phyloP scores from a whole-genome alignment of 2,329 filamentous ascomycete genomes.

The Hymenoscyphus fraxineus region DNA sequence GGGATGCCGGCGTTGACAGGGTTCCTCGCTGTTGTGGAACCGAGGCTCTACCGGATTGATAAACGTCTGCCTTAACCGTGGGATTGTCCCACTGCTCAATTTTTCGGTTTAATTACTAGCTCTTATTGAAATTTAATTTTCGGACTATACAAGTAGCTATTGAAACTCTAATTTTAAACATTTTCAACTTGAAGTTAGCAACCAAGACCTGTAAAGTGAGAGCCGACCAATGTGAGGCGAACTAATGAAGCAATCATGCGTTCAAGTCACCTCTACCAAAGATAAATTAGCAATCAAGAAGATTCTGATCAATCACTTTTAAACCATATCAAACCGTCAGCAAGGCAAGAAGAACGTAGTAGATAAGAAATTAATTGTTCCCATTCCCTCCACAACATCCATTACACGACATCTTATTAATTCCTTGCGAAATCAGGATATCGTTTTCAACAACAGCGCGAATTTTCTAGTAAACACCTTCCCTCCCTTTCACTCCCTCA shows the following conservation, averaged over 20 bases:
- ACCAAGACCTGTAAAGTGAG: too few species aligned
- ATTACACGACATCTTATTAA: background rate
- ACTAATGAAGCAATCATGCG: too few species aligned
- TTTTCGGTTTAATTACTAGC: background rate
- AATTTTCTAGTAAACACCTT: background rate
- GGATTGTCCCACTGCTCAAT: background rate
- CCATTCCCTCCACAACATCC: background rate
- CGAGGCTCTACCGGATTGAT: background rate
- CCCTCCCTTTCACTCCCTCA: background rate
- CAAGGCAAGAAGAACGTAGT: background rate
- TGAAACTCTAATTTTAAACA: too few species aligned
- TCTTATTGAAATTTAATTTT: background rate
- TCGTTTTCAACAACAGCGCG: background rate
- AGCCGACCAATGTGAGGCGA: too few species aligned
- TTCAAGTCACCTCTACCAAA: too few species aligned
- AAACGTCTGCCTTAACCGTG: background rate
- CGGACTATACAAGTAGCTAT: too few species aligned
- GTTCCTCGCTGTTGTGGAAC: background rate
- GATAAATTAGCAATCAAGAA: too few species aligned
- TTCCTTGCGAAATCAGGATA: background rate
- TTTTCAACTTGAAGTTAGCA: too few species aligned
- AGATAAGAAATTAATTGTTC: background rate
- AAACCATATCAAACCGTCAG: background rate
- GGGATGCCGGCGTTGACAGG: background rate
- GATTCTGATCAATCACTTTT: too few species aligned